phyloP scores from a whole-genome alignment of 352 stramenopile species.

The Pythium coloratum region DNA sequence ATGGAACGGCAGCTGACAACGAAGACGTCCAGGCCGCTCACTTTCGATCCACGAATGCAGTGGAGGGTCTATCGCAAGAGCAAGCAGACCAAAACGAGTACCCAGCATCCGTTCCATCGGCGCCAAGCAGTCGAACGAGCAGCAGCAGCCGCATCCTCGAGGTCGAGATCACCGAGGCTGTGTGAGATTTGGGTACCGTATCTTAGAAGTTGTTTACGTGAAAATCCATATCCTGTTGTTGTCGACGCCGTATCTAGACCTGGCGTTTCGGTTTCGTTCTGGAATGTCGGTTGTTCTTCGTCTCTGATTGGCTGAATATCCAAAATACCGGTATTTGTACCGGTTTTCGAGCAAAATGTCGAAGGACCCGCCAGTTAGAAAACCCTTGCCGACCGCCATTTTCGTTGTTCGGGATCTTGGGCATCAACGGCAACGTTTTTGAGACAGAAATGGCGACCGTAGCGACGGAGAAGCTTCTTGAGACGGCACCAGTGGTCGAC shows the following conservation, averaged over 20 bases:
- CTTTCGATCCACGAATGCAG: slow-evolving; percentile 8
- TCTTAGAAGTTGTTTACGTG: slow-evolving; percentile 9
- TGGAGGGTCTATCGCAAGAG: not conserved
- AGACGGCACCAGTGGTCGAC: slow-evolving; percentile 4
- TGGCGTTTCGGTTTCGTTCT: not conserved
- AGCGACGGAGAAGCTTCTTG: slow-evolving; percentile 13
- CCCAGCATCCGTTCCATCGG: slow-evolving; percentile 12
- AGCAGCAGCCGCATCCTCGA: slow-evolving; percentile 21
- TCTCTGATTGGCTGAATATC: slow-evolving; percentile 10
- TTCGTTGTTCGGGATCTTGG: slow-evolving; percentile 15
- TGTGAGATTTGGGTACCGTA: slow-evolving; percentile 15
- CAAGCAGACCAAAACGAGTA: slow-evolving; percentile 1
- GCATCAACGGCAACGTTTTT: slow-evolving; percentile 26
- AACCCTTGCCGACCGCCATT: slow-evolving; percentile 8
- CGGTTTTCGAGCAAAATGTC: slow-evolving; percentile 7
- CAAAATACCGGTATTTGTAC: not conserved
- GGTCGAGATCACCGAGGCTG: slow-evolving; percentile 33
- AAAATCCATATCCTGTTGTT: slow-evolving; percentile 3
- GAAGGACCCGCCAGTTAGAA: slow-evolving; percentile 2
- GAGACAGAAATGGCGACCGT: slow-evolving; percentile 8
- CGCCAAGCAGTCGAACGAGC: slow-evolving; percentile 14
- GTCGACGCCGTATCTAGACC: not conserved
- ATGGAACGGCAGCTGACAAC: not conserved
- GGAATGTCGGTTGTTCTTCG: slow-evolving; percentile 3
- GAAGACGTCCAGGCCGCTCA: slow-evolving; percentile 6